Conservation (phyloP, 139 green algal genomes). For the Ulvella scutata region DNA sequence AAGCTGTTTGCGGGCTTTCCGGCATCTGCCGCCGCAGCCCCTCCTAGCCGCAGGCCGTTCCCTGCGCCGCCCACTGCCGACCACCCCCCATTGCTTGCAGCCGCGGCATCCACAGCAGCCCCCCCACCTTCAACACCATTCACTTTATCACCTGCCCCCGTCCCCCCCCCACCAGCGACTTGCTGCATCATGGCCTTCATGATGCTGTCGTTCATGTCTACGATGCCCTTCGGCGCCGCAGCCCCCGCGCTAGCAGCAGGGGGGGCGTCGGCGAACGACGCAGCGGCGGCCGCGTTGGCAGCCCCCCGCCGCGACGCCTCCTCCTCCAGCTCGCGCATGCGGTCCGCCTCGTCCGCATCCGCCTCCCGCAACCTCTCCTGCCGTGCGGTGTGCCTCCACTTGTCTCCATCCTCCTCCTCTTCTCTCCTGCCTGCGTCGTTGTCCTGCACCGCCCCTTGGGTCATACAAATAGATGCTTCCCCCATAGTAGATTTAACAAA, state of each 20-base stretch:
- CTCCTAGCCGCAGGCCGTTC: neutral
- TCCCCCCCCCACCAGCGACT: neutral
- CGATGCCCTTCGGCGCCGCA: neutral
- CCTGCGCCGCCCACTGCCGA: neutral
- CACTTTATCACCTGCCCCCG: neutral
- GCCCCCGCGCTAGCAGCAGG: neutral
- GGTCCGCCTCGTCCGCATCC: neutral
- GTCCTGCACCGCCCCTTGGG: neutral
- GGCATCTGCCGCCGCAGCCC: neutral
- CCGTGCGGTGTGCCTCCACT: neutral
- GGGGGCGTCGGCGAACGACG: neutral
- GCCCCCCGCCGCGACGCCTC: neutral
- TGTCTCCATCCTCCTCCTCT: neutral
- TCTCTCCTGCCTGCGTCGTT: neutral
- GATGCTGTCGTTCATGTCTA: neutral
- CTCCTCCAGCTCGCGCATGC: constrained; percentile 1
- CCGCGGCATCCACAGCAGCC: neutral
- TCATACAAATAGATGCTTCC: too few species aligned
- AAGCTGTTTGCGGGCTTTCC: neutral
- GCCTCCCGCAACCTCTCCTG: neutral
- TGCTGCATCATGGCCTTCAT: constrained; percentile 5
- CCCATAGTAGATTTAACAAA: too few species aligned
- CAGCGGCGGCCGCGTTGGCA: neutral
- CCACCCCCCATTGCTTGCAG: neutral
- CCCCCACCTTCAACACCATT: neutral